Evolutionary conservation across 208 protist species (phyloP).

Genomic region (Herpetomonas samuelpessoai): DNA sequence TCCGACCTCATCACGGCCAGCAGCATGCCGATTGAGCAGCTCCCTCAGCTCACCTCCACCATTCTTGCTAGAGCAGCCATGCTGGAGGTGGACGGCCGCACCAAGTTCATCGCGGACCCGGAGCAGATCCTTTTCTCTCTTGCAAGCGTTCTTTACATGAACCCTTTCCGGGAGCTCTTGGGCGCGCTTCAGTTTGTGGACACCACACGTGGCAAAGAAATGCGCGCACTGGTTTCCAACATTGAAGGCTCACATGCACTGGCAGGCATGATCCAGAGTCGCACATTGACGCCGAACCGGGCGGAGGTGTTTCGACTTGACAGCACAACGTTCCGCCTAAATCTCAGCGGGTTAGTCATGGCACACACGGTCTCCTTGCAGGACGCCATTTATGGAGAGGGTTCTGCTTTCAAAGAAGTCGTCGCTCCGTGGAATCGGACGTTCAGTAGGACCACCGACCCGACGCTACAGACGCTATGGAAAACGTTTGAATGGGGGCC

Average conservation of each 20-base stretch:
- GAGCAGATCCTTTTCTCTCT: conserved; percentile 18
- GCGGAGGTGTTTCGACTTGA: background rate
- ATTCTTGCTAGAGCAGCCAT: conserved; percentile 4
- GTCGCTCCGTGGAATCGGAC: background rate
- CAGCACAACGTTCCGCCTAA: background rate
- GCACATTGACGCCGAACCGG: background rate
- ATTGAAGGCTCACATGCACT: background rate
- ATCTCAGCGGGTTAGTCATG: background rate
- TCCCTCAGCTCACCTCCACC: conserved; percentile 15
- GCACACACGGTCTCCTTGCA: background rate
- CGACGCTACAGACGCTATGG: background rate
- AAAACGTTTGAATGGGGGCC: conserved; percentile 4
- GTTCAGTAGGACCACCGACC: background rate
- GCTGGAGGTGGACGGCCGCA: background rate
- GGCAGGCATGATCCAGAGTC: background rate
- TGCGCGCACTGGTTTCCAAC: background rate
- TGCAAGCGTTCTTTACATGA: conserved; percentile 21
- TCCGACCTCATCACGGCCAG: conserved; percentile 11
- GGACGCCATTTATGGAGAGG: background rate
- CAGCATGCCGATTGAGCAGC: conserved; percentile 4
- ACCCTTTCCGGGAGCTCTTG: conserved; percentile 18
- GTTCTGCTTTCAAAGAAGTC: background rate
- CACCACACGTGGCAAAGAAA: background rate
- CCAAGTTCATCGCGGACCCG: background rate
- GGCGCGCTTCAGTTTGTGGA: conserved; percentile 12